A percentile compares a stretch with the other conserved stretches of the same genome.
Evolutionary conservation across 805 yeast species (phyloP).

Genomic region (Candida corydali): DNA sequence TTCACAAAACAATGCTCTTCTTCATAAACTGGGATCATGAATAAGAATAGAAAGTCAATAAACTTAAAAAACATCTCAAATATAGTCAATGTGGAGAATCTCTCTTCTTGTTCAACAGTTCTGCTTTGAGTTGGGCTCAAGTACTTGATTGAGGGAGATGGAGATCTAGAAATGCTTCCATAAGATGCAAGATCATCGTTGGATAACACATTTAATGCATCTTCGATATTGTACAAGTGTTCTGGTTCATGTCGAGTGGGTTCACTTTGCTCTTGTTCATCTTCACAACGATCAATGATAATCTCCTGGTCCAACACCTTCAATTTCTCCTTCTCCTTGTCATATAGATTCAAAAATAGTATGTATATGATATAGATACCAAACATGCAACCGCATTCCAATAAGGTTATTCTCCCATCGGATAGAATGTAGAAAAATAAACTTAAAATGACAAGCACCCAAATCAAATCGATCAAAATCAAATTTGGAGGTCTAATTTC

Average conservation of each 20-base stretch:
- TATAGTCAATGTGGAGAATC: neutral
- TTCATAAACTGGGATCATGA: conserved; percentile 14
- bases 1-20: conserved; percentile 3
- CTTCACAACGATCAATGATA: conserved; percentile 3
- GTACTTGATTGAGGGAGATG: neutral
- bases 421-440: conserved; percentile 25
- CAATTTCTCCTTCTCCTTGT: conserved; percentile 15
- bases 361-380: conserved; percentile 21
- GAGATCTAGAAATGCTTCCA: conserved; percentile 3
- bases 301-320: conserved; percentile 9
- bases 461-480: conserved; percentile 23
- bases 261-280: neutral
- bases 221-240: conserved; percentile 19
- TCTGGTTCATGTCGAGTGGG: conserved; percentile 4
- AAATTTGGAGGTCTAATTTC: conserved; percentile 15
- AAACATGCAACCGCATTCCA: conserved; percentile 27
- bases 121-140: neutral
- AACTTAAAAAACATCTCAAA: conserved; percentile 8
- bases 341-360: conserved; percentile 16
- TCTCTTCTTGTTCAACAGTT: neutral
- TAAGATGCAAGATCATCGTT: conserved; percentile 12
- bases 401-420: conserved; percentile 30
- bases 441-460: conserved; percentile 24
- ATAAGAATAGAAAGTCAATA: conserved; percentile 11
- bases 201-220: conserved; percentile 18